Evolutionary conservation across 108 stramenopile species (phyloP), one percentile per base, ranked within the genome.

Genomic region (Fistulifera pelliculosa): DNA sequence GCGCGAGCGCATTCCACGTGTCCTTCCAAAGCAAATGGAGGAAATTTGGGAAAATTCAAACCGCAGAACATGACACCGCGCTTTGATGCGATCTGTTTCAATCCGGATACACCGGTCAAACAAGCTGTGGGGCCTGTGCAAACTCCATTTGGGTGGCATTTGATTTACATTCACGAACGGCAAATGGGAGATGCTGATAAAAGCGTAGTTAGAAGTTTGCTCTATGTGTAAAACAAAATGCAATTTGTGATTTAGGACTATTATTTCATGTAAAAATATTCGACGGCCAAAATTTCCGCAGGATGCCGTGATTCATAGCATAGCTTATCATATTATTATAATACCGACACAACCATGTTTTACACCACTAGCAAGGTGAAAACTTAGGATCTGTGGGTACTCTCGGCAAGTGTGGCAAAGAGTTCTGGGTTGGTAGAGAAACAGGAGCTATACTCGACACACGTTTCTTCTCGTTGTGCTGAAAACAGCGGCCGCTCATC

Each of bases 11-110:
- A 74, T 44, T 76, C 74, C 3, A 74, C 71, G 38, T 90, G 88
- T 43, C 80, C 84, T 21, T 81, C 80, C 2, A 63, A 51, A 31
- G 21, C 6, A 21, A 38, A 41, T 2, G 84, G 84, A 23, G 88
- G 88, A 2, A 74, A 64, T 55, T 58, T 90, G 22, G 88, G 88
- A 5, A 64, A 56, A 43, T 89, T 89, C 66, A 60, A 66, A 13
- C 81, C 79, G 11, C 83, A 83, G 13, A 61, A 65, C 0, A 90
- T 90, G 88, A 81, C 83, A 25, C 75, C 71, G 43, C 75, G 77
- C 58, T 90, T 90, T 53, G 88, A 90, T 55, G 57, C 61, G 12
- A 81, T 79, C 2, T 70, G 83, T 13, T 90, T 90, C 66, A 49
- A 69, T 18, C 71, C 79, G 1, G 11, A 45, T 21, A 21, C 44